Conservation (phyloP, 352 stramenopile species). For the Peronospora destructor region DNA sequence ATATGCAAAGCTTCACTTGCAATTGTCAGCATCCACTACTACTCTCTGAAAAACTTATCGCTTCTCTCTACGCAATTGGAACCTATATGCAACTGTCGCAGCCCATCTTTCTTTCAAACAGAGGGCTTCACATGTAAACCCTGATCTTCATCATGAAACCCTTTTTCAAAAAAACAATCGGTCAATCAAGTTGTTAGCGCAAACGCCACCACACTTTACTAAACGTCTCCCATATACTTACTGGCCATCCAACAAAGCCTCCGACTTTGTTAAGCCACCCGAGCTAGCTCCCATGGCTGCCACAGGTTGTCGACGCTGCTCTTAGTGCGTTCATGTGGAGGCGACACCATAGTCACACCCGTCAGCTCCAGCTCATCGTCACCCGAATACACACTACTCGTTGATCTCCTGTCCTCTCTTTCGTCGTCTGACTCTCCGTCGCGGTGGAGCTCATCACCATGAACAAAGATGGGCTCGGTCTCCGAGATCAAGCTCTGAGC, state of each 20-base stretch:
- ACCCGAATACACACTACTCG: slow-evolving; percentile 33
- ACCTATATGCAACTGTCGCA: too few relatives aligned
- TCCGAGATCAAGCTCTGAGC: slow-evolving; percentile 45
- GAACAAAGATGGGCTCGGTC: slow-evolving; percentile 26
- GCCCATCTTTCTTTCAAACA: too few relatives aligned
- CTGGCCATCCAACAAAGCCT: neutral
- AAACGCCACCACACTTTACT: neutral
- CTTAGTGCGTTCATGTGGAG: slow-evolving; percentile 22
- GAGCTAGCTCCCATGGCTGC: slow-evolving; percentile 71
- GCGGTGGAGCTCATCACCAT: slow-evolving; percentile 28
- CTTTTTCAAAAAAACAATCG: neutral
- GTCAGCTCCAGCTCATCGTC: slow-evolving; percentile 71
- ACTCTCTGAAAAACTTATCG: too few relatives aligned
- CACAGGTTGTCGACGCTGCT: slow-evolving; percentile 50
- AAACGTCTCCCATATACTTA: neutral
- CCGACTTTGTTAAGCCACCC: slow-evolving; percentile 25
- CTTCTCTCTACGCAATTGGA: too few relatives aligned
- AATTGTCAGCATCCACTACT: too few relatives aligned
- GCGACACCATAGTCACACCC: slow-evolving; percentile 43
- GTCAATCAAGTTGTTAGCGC: neutral
- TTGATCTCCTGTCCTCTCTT: slow-evolving; percentile 24
- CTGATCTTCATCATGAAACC: too few relatives aligned
- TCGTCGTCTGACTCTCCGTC: slow-evolving; percentile 41
- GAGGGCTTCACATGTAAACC: too few relatives aligned
- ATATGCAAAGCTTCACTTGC: too few relatives aligned